phyloP scores from a whole-genome alignment of 1,284 basidiomycete species.

The Exsudoporus floridanus region DNA sequence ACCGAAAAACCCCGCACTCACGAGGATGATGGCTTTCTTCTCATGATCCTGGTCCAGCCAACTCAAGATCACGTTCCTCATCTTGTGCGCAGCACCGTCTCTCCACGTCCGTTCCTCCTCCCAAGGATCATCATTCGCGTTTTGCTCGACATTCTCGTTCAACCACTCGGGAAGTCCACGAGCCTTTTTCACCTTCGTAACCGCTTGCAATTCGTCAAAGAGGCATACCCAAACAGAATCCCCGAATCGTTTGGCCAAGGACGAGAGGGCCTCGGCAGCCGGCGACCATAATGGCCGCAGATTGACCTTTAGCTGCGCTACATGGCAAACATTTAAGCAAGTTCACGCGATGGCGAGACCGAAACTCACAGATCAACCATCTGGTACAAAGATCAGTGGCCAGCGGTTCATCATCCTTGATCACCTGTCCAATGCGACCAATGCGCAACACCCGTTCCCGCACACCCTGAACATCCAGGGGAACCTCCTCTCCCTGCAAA shows the following conservation, averaged over 20 bases:
- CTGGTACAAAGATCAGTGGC: constrained; percentile 55
- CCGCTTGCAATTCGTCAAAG: constrained; percentile 58
- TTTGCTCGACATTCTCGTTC: constrained; percentile 18
- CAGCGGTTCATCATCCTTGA: constrained; percentile 52
- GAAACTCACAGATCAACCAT: constrained; percentile 62
- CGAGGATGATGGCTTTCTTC: constrained; percentile 36
- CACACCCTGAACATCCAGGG: constrained; percentile 74
- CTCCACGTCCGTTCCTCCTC: constrained; percentile 75
- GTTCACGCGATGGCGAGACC: not conserved
- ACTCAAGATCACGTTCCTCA: constrained; percentile 44
- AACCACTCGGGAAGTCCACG: constrained; percentile 19
- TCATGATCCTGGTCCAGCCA: constrained; percentile 43
- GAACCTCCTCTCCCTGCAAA: constrained; percentile 70
- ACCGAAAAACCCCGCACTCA: constrained; percentile 20
- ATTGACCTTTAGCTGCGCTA: constrained; percentile 89
- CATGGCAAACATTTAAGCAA: not conserved
- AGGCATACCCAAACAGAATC: constrained; percentile 73
- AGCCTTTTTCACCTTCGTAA: constrained; percentile 10
- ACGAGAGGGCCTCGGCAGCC: constrained; percentile 67
- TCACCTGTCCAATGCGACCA: constrained; percentile 53
- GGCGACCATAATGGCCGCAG: constrained; percentile 86
- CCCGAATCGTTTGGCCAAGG: constrained; percentile 57
- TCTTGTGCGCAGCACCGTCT: constrained; percentile 67
- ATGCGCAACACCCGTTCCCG: constrained; percentile 81
- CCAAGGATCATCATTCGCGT: constrained; percentile 44